These are phyloP conservation scores for Metschnikowia shivogae DNA, from an alignment of 805 yeast genomes.

Conservation along the genomic window DNA sequence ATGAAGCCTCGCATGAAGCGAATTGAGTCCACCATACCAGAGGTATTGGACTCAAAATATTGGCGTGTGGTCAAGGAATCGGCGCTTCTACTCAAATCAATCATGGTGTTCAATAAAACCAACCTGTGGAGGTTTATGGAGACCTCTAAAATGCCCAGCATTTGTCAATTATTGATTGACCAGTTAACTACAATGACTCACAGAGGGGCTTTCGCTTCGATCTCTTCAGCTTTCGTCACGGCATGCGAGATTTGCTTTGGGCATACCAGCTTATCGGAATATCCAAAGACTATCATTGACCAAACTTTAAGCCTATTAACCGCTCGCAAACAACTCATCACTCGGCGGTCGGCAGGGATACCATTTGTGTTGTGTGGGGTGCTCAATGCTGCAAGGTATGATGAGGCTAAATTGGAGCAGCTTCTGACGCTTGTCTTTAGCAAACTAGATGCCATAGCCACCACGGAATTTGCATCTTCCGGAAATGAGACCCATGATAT, in stretches of 20 bases:
- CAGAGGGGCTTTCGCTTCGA: conserved; percentile 88
- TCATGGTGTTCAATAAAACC: conserved; percentile 29
- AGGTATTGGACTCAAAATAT: conserved; percentile 15
- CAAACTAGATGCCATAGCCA: conserved; percentile 52
- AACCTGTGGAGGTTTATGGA: conserved; percentile 16
- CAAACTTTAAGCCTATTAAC: conserved; percentile 28
- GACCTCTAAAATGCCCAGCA: conserved; percentile 22
- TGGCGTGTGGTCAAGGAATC: conserved; percentile 49
- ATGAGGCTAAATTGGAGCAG: conserved; percentile 23
- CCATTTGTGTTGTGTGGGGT: conserved; percentile 78
- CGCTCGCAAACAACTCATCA: conserved; percentile 61
- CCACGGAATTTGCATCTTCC: conserved; percentile 40
- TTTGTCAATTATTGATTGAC: conserved; percentile 54
- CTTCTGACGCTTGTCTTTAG: conserved; percentile 50
- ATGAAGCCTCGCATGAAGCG: conserved; percentile 13
- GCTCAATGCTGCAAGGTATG: conserved; percentile 41
- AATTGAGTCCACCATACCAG: conserved; percentile 29
- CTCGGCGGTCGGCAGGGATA: conserved; percentile 89
- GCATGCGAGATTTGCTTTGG: conserved; percentile 56
- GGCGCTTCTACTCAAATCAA: conserved; percentile 45
- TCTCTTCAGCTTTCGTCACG: conserved; percentile 72
- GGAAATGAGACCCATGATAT: conserved; percentile 58
- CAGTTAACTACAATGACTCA: conserved; percentile 78
- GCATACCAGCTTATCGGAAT: conserved; percentile 5
- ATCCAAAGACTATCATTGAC: not conserved